Conservation (phyloP, 2,329 filamentous ascomycete species). For the Colletotrichum acutatum region DNA sequence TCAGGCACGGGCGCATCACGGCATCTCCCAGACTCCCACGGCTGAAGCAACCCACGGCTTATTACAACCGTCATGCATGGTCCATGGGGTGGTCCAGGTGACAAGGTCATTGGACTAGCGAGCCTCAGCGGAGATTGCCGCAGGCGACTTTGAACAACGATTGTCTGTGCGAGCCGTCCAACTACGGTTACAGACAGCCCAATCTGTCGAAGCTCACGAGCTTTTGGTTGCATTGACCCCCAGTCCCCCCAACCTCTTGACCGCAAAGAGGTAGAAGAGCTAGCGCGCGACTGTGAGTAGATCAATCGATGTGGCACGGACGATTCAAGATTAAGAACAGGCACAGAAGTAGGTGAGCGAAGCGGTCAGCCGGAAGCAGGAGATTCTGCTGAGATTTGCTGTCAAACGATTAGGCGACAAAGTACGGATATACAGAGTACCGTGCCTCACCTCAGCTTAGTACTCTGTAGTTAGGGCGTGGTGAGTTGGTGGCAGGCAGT, state of each 20-base stretch:
- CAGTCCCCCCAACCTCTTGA: neutral
- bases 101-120: slow-evolving; percentile 2
- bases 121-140: slow-evolving; percentile 33
- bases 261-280: neutral
- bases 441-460: neutral
- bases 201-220: slow-evolving; percentile 25
- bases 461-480: neutral
- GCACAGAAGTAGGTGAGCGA: neutral
- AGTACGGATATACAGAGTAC: neutral
- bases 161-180: slow-evolving; percentile 27
- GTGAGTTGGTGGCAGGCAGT: neutral
- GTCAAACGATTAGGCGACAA: neutral
- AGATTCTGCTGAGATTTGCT: neutral
- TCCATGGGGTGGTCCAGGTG: slow-evolving; percentile 10
- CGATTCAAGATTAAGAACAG: neutral
- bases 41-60: slow-evolving; percentile 11
- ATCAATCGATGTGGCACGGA: neutral
- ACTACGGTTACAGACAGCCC: slow-evolving; percentile 18
- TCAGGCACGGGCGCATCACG: slow-evolving; percentile 23
- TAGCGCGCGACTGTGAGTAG: neutral
- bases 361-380: slow-evolving; percentile 18
- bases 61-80: slow-evolving; percentile 29
- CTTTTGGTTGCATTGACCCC: slow-evolving; percentile 23
- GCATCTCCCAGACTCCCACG: slow-evolving; percentile 13
- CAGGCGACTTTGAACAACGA: slow-evolving; percentile 20